Evolutionary conservation across 139 green algal genomes (phyloP).

Genomic region (Closterium sp.): DNA sequence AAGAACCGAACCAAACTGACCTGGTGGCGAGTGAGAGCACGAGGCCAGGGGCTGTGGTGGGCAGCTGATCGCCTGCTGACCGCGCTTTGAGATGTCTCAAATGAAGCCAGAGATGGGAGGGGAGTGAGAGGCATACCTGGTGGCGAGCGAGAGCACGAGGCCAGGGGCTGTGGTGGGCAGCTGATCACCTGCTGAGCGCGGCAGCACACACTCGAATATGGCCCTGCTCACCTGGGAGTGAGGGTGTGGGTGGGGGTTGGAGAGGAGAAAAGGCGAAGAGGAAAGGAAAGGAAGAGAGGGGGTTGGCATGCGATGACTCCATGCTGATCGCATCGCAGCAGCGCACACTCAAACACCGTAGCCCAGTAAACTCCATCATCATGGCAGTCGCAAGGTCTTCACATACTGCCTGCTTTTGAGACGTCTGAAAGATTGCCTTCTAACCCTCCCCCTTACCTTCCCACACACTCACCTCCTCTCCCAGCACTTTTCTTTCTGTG

Average conservation of each 20-base stretch:
- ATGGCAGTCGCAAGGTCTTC: not conserved
- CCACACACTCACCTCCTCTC: not conserved
- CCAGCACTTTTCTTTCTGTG: not conserved
- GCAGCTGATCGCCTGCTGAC: conserved; percentile 74
- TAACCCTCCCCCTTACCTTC: too few relatives aligned
- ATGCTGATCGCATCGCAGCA: not conserved
- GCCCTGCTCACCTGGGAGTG: conserved; percentile 33
- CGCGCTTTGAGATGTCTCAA: too few relatives aligned
- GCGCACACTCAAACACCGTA: not conserved
- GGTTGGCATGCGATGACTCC: not conserved
- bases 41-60: conserved; percentile 66
- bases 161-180: conserved; percentile 70
- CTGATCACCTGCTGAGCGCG: conserved; percentile 74
- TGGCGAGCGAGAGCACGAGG: conserved; percentile 52
- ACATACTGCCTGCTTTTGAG: not conserved
- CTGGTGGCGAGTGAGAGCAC: conserved; percentile 23
- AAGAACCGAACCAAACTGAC: not conserved
- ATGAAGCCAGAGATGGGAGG: not conserved
- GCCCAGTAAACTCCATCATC: not conserved
- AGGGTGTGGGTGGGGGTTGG: not conserved
- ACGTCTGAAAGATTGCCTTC: too few relatives aligned
- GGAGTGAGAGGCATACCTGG: not conserved
- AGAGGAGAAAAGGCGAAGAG: not conserved
- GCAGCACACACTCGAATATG: conserved; percentile 73
- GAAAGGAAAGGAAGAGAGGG: not conserved